phyloP scores from a whole-genome alignment of 495 filamentous ascomycete species.

The Aspergillus baeticus region DNA sequence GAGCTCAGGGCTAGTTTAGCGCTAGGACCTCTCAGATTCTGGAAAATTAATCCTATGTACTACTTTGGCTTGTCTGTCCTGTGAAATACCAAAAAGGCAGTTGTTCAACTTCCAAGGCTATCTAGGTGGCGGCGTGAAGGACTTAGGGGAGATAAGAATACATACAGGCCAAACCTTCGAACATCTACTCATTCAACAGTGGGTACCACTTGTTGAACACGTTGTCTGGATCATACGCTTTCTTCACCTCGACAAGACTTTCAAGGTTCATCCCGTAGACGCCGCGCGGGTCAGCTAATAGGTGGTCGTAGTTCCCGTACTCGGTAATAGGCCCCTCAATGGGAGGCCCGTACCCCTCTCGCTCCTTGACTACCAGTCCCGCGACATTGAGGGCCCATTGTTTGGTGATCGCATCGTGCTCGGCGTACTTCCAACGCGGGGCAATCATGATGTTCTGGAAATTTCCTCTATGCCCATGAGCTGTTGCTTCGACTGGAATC shows the following conservation, averaged over 20 bases:
- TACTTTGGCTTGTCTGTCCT: too few species aligned
- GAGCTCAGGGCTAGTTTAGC: too few species aligned
- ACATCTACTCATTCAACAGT: background rate
- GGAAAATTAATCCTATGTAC: too few species aligned
- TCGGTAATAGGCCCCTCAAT: slow-evolving; percentile 14
- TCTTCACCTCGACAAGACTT: slow-evolving; percentile 39
- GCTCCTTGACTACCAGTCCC: background rate
- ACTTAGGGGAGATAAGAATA: too few species aligned
- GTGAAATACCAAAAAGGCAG: too few species aligned
- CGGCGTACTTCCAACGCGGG: background rate
- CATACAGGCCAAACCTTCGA: background rate
- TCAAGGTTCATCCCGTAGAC: slow-evolving; percentile 40
- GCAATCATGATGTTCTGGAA: background rate
- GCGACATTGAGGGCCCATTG: background rate
- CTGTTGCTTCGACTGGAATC: background rate
- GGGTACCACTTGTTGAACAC: slow-evolving; percentile 38
- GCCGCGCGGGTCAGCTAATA: slow-evolving; percentile 15
- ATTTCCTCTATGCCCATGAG: background rate
- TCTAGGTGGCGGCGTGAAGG: too few species aligned
- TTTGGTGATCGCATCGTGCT: background rate
- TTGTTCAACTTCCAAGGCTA: too few species aligned
- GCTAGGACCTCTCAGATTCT: too few species aligned
- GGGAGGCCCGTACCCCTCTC: background rate
- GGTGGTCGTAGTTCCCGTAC: slow-evolving; percentile 8
- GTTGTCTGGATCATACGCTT: slow-evolving; percentile 46